Evolutionary conservation across 2,329 filamentous ascomycete genomes (phyloP).

Genomic region (Cladosporium austrohemisphaericum): DNA sequence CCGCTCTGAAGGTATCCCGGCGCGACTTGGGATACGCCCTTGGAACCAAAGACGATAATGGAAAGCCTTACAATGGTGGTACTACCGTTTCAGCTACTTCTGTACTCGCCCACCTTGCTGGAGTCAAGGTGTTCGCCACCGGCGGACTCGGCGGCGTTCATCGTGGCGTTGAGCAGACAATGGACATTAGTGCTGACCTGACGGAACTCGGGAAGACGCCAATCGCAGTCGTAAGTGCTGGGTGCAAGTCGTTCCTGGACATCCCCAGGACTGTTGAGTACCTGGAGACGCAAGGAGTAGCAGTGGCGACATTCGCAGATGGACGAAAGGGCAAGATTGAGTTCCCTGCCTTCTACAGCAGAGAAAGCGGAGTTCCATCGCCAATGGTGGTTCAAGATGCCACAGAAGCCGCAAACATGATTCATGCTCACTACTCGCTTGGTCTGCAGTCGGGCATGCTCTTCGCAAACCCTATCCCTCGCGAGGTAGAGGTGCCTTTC

Average conservation of each 20-base stretch:
- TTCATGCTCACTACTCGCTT: slow-evolving; percentile 71
- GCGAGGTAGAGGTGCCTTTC: slow-evolving; percentile 65
- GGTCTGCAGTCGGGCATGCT: slow-evolving; percentile 73
- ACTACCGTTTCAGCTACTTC: slow-evolving; percentile 94
- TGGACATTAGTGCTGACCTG: slow-evolving; percentile 94
- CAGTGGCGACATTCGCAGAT: slow-evolving; percentile 86
- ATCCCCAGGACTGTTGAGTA: slow-evolving; percentile 84
- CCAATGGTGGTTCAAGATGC: slow-evolving; percentile 72
- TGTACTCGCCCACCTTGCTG: slow-evolving; percentile 79
- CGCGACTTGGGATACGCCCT: slow-evolving; percentile 80
- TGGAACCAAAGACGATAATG: slow-evolving; percentile 65
- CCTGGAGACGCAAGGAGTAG: slow-evolving; percentile 68
- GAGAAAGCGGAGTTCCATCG: slow-evolving; percentile 79
- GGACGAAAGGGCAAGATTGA: slow-evolving; percentile 68
- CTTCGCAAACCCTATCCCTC: slow-evolving; percentile 85
- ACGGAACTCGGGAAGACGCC: slow-evolving; percentile 88
- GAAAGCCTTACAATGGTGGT: slow-evolving; percentile 73
- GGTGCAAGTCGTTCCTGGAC: slow-evolving; percentile 95
- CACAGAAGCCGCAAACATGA: slow-evolving; percentile 81
- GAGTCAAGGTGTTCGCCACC: slow-evolving; percentile 90
- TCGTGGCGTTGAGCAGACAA: slow-evolving; percentile 75
- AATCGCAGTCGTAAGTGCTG: slow-evolving; percentile 82
- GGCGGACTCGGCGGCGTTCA: slow-evolving; percentile 94
- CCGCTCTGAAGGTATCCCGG: slow-evolving; percentile 77
- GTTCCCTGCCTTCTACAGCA: slow-evolving; percentile 89